Base-by-base conservation (phyloP, 768 basidiomycete genomes). In the Scleroderma bovista region DNA sequence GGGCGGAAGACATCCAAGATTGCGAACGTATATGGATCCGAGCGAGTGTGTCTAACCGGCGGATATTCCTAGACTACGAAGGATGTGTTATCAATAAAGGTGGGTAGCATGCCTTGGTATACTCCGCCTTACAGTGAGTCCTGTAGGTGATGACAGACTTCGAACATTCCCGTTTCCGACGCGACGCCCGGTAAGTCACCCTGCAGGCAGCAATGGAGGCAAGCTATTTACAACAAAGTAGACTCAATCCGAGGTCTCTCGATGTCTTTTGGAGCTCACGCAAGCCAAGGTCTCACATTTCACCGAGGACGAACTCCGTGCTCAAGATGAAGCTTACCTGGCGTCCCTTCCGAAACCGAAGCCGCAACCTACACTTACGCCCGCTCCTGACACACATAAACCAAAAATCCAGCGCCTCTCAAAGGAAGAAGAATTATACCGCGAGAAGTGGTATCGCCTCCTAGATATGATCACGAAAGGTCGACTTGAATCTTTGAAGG, bases 91-190 rank as follows among this genome's bases (percentile, higher is more conserved):
- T 97, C 45, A 62, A 70, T 24, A 93, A 91, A 71, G 78, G 82
- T 62, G 31, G 41, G 39, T 40, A 29, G 32, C 41, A 10, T 48
- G 32, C 6, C 40, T 23, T 6, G 2, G 49, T 20, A 31, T 9
- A 19, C 34, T 24, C 45, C 16, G 7, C 17, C 5, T 11, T 34
- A 43, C 33, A 17, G n/a, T 37, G 32, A 33, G 29, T 40, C 38
- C 16, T 9, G 31, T 53, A 77, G 72, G 69, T 26, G 95, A 98
- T 55, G 79, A 79, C 29, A 78, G 94, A 33, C 68, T 98, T 26
- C 79, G 93, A 39, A 88, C 85, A 0, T 98, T 95, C 67, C 93
- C 94, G 0, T 99, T 99, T 69, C 94, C 93, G 3, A 99, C 96
- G 1, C 84, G 94, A 36, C 78, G 96, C 57, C 95, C 96, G 13